These are phyloP conservation scores for Ceratobasidium sp. DNA, from an alignment of 1,284 basidiomycete species.

Conservation along the genomic window DNA sequence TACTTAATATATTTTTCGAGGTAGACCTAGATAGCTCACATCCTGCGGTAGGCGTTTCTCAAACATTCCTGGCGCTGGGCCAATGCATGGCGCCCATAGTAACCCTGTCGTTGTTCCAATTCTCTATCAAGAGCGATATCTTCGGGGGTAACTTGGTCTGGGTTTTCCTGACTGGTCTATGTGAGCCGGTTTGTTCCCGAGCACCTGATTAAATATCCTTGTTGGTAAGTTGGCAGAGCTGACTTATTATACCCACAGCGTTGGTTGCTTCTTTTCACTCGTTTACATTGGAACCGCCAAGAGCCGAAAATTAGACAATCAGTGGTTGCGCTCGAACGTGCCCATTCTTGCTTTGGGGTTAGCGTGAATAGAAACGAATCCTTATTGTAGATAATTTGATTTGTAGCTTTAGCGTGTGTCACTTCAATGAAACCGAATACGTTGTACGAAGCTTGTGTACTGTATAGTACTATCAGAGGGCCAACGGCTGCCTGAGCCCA, in stretches of 20 bases:
- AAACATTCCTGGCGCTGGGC: conserved; percentile 22
- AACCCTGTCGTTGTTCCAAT: conserved; percentile 20
- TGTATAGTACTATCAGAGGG: too few relatives aligned
- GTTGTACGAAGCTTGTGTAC: too few relatives aligned
- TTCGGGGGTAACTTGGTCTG: conserved; percentile 23
- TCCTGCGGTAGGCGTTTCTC: conserved; percentile 19
- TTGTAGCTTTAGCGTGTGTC: too few relatives aligned
- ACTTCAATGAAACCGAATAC: too few relatives aligned
- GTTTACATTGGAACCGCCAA: conserved; percentile 6
- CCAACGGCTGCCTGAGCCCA: too few relatives aligned
- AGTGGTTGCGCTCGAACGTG: too few relatives aligned
- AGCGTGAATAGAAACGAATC: too few relatives aligned
- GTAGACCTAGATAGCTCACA: neutral
- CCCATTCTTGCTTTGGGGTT: too few relatives aligned
- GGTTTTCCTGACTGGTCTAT: conserved; percentile 3
- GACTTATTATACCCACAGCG: neutral
- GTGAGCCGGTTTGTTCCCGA: conserved; percentile 7
- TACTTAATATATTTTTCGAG: neutral
- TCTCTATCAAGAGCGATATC: conserved; percentile 36
- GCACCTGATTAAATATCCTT: neutral
- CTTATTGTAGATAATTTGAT: too few relatives aligned
- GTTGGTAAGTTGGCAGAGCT: neutral
- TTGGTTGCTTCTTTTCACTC: conserved; percentile 20
- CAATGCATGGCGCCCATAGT: conserved; percentile 39
- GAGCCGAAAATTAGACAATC: too few relatives aligned